Evolutionary conservation across 805 yeast species (phyloP), one percentile per base, ranked within the genome.

Genomic region (Saccharomycopsis sp.): DNA sequence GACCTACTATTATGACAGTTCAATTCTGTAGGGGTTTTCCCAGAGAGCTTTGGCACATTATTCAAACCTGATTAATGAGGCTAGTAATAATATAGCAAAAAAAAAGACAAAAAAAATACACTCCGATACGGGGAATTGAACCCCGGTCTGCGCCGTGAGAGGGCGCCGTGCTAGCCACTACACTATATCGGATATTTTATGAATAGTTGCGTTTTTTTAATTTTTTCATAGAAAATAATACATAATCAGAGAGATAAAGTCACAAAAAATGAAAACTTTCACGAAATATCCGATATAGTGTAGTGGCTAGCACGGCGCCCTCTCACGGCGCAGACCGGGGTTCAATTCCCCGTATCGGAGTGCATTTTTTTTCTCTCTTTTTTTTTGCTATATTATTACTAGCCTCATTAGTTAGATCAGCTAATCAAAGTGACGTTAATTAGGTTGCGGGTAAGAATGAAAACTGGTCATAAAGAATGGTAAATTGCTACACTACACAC

Each of bases 101-200:
- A 29, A 29, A 29, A 29, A 29, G 12, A 29, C 9, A 50, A 56
- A 57, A 53, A 55, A 50, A 7, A 38, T 24, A 57, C 2, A 23
- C 56, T 83, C 88, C 87, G 86, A 82, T 82, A 78, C 89, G 85
- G 88, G 87, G 88, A 83, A 86, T 84, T 86, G 88, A 84, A 84
- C 87, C 87, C 87, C 85, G 84, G 82, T 78, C 75, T 83, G 85
- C 86, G 81, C 87, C 85, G 87, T 83, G 87, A 83, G 82, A 83
- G 87, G 85, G 86, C 80, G 80, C 85, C 85, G 84, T 83, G 86
- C 82, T 83, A 82, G 84, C 87, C 87, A 85, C 82, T 83, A 83
- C 87, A 83, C 87, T 81, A 83, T 78, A 83, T 81, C 86, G 87
- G 86, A 82, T 29, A n/a, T n/a, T n/a, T n/a, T n/a, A n/a, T n/a